Evolutionary conservation across 176 grass and related monocot genomes (phyloP), one percentile per base, ranked within the genome.

Genomic region (Cenchrus americanus): DNA sequence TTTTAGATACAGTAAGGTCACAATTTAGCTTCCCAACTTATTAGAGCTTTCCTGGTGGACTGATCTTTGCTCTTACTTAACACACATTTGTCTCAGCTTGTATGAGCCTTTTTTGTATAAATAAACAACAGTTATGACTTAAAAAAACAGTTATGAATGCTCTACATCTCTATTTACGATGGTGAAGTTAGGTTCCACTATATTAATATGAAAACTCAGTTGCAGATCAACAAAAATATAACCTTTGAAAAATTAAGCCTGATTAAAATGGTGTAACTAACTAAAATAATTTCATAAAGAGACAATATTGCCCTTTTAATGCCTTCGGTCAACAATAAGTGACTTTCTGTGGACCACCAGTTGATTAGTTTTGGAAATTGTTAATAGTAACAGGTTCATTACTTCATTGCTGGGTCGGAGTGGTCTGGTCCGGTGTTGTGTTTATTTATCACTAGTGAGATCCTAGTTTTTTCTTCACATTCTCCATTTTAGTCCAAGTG

Each of bases 331-430:
- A 61, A 50, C 23, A 63, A 62, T 0, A 63, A 62, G 4, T 63
- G 41, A 10, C 24, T 78, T 63, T 58, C 14, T 74, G 42, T 64
- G 59, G 76, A 62, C 14, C 61, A 61, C 21, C 57, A 62, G 37
- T 27, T 77, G 41, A 62, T 62, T 78, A 47, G 4, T 14, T 27
- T 77, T 77, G 22, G 17, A 72, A 72, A 27, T 72, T 71, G 5
- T 71, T 76, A 22, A 42, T 58, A 46, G 41, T 69, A 41, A 76
- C 51, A 76, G 12, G 41, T 27, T 47, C 58, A 18, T 30, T 8
- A 23, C 19, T 30, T 30, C 27, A 30, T 30, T 30, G 27, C 27
- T 30, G 27, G 27, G 27, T 30, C 27, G 27, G 27, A 30, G 27
- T 30, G 27, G 27, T 30, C 27, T 30, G 27, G 27, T 30, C 27